Evolutionary conservation across 441 rosid genomes (phyloP).

Genomic region (Mallotus repandus): DNA sequence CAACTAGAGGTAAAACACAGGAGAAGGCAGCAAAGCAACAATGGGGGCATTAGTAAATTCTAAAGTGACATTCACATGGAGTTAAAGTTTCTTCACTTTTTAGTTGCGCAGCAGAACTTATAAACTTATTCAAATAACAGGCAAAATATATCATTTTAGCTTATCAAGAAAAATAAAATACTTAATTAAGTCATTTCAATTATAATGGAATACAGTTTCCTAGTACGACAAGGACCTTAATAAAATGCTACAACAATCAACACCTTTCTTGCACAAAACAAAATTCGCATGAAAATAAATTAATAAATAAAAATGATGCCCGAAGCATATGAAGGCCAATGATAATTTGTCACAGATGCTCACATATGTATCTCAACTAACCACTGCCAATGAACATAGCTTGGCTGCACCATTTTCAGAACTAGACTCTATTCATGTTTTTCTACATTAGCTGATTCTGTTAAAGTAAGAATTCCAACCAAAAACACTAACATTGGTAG

Average conservation of each 20-base stretch:
- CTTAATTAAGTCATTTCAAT: not conserved
- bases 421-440: too few species aligned
- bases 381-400: not conserved
- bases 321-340: not conserved
- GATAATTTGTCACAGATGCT: not conserved
- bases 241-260: not conserved
- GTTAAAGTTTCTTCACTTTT: constrained; percentile 2
- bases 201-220: not conserved
- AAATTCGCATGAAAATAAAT: not conserved
- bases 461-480: not conserved
- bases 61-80: not conserved
- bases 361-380: not conserved
- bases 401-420: constrained; percentile 1
- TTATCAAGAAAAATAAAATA: not conserved
- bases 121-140: not conserved
- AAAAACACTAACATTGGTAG: not conserved
- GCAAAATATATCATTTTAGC: not conserved
- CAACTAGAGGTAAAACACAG: not conserved
- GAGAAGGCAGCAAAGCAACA: constrained; percentile 1
- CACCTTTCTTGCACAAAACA: not conserved
- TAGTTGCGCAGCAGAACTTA: not conserved
- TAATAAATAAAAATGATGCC: too few species aligned
- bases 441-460: too few species aligned
- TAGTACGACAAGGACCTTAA: not conserved
- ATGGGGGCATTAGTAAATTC: not conserved